Evolutionary conservation across 208 protist species (phyloP).

Genomic region (Leishmania martiniquensis): DNA sequence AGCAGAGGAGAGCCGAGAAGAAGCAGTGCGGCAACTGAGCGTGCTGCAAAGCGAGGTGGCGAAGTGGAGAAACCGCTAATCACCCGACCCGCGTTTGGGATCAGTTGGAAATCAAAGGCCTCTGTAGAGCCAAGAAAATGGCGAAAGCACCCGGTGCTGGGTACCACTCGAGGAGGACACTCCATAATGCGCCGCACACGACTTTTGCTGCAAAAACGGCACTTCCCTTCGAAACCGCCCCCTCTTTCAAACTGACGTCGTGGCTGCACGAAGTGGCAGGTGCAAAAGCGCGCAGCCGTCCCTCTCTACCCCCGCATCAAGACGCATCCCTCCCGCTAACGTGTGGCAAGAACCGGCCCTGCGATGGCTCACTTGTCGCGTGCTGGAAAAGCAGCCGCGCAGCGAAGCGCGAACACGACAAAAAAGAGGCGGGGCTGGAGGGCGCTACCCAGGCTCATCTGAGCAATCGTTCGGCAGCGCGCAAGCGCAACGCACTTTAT

Average conservation of each 20-base stretch:
- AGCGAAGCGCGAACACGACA: background rate
- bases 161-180: background rate
- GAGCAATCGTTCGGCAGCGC: background rate
- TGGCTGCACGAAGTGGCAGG: background rate
- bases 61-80: background rate
- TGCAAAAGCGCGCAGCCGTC: background rate
- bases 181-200: background rate
- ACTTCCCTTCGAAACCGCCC: background rate
- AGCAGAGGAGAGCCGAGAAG: background rate
- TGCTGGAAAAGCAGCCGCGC: background rate
- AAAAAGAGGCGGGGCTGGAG: background rate
- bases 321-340: background rate
- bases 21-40: background rate
- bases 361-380: background rate
- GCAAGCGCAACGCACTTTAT: background rate
- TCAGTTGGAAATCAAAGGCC: background rate
- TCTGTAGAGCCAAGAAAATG: background rate
- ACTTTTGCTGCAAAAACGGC: background rate
- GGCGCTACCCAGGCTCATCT: background rate
- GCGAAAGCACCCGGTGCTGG: background rate
- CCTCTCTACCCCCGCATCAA: too few species aligned
- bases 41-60: background rate
- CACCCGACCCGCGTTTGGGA: background rate
- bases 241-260: background rate
- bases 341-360: background rate